Evolutionary conservation across 164 flowering plant genomes (phyloP), one percentile per base, ranked within the genome.

Genomic region (Vitis labrusca): DNA sequence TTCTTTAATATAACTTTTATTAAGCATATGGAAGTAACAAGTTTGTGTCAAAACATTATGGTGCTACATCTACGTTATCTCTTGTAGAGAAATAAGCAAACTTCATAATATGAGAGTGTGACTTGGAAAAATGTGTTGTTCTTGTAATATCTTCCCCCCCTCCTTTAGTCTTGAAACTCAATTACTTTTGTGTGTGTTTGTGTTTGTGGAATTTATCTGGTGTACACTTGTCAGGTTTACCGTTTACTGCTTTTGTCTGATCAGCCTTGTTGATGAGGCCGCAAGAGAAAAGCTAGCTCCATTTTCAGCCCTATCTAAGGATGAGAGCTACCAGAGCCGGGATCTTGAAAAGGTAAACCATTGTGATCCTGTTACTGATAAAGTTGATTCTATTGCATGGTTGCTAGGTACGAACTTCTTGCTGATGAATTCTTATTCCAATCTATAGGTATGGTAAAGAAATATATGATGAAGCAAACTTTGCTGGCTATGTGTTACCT

Each of bases 301-400:
- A 67, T 93, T 84, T 84, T 67, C 92, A 71, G 64, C 80, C 73
- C 65, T 93, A 70, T 79, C 88, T 52, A 77, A 80, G 50, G 97
- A 91, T 37, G 98, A 89, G 61, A 96, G 98, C 82, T 91, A 93
- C 70, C 89, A 86, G 72, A 93, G 77, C 79, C 88, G 97, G 65
- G 98, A 93, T 81, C 99, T 95, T 74, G 99, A 91, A 73, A 95
- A 95, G 98, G 99, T 93, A 3, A 59, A 3, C 27, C 27, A 23
- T 23, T 23, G 27, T 23, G 27, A 23, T 23, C 27, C 27, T 23
- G 27, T 58, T 55, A 17, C 15, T 66, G 27, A 27, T 52, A 10
- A 3, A 47, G 19, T 23, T 62, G 27, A 23, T 23, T 17, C 17
- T 17, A 17, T 17, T 17, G 17, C 17, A 17, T 19, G 23, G 23